Evolutionary conservation across 306 rosid species (phyloP), one percentile per base, ranked within the genome.

Genomic region (Vachellia collinsii): DNA sequence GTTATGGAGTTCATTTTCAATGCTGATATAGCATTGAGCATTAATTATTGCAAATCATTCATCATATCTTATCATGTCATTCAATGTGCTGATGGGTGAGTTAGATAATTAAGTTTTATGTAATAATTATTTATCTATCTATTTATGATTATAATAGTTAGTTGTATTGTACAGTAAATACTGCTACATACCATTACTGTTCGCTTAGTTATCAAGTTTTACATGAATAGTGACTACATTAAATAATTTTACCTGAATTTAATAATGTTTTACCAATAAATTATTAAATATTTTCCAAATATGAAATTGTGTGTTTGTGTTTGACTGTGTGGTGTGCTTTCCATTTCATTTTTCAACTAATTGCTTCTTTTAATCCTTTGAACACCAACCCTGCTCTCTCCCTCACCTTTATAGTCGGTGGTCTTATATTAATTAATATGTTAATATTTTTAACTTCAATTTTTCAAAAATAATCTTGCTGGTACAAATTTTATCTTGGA

Each of bases 291-390:
- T 7, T 29, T 29, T 62, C 68, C 38, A 61, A 5, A 29, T 10
- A 5, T 63, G 20, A 63, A 12, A 29, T 34, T 63, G 20, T 7
- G 63, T 56, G 63, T 20, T 56, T 44, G 5, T 65, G 5, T 65
- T 65, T 3, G 48, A 66, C 29, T 47, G 87, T 79, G 71, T 82
- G 94, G 88, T 91, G 86, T 80, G 73, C 81, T 94, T 91, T 94
- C 97, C 12, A 80, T 78, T 39, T 90, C 93, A 78, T 51, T 65
- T 59, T 83, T 79, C 13, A 91, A 88, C 83, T 71, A 87, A 84
- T 86, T 83, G 62, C 74, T 83, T 86, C 43, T 2, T 83, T 86
- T 56, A 77, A 74, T 73, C 29, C 84, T 16, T 44, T 80, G 48
- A 47, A 74, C 71, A 81, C 82, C 82, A 89, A 73, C 83, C 92